Evolutionary conservation across 2,329 filamentous ascomycete genomes (phyloP).

Genomic region (Penicillium brevicompactum): DNA sequence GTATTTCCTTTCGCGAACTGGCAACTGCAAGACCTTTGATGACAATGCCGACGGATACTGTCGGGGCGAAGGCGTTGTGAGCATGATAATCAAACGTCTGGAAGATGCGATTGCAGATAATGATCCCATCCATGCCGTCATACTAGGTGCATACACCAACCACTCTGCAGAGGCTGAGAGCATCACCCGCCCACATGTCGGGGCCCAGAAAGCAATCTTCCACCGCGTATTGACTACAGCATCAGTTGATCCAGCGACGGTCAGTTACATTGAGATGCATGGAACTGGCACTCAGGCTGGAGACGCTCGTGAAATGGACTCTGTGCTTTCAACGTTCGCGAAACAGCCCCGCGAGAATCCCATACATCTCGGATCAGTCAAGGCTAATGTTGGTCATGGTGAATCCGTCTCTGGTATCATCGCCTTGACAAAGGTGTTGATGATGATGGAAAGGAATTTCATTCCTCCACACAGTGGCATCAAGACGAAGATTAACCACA

Average conservation of each 20-base stretch:
- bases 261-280: constrained; percentile 45
- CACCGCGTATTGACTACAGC: constrained; percentile 40
- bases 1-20: constrained; percentile 35
- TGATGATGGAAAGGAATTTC: constrained; percentile 64
- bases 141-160: constrained; percentile 47
- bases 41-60: constrained; percentile 57
- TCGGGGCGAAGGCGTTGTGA: constrained; percentile 53
- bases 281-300: constrained; percentile 46
- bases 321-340: constrained; percentile 36
- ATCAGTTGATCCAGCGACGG: constrained; percentile 37
- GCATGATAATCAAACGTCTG: constrained; percentile 55
- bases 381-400: constrained; percentile 50
- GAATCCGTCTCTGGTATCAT: constrained; percentile 34
- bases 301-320: constrained; percentile 38
- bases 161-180: constrained; percentile 49
- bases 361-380: constrained; percentile 33
- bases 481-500: constrained; percentile 51
- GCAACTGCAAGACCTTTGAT: constrained; percentile 54
- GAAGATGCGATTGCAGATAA: constrained; percentile 54
- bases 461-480: constrained; percentile 71
- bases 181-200: constrained; percentile 47
- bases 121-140: constrained; percentile 45
- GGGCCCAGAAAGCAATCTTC: constrained; percentile 41
- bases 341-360: constrained; percentile 28
- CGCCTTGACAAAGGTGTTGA: constrained; percentile 61